Evolutionary conservation across 495 filamentous ascomycete genomes (phyloP).

Genomic region (Penicillium parvum): DNA sequence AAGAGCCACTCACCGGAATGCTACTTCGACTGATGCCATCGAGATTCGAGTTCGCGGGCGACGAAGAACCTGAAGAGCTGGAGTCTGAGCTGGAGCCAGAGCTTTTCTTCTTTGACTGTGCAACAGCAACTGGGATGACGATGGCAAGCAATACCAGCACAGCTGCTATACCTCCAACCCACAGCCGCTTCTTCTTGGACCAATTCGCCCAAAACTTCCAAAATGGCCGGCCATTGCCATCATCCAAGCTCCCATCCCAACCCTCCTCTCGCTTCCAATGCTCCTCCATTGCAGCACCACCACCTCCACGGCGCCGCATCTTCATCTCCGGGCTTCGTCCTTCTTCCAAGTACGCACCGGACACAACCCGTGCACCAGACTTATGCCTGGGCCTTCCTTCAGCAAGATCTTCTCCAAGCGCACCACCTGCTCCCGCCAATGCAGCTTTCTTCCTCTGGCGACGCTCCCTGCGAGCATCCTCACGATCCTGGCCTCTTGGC

Average conservation of each 20-base stretch:
- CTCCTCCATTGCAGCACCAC: conserved; percentile 28
- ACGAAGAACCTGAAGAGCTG: conserved; percentile 23
- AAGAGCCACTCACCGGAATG: conserved; percentile 50
- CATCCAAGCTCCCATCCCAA: conserved; percentile 31
- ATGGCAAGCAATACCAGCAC: conserved; percentile 63
- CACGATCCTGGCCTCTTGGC: conserved; percentile 25
- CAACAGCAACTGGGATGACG: conserved; percentile 68
- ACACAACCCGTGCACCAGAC: conserved; percentile 57
- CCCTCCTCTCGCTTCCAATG: conserved; percentile 28
- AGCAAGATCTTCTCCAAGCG: conserved; percentile 20
- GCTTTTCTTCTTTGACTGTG: conserved; percentile 62
- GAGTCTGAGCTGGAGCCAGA: conserved; percentile 19
- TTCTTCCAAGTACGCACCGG: conserved; percentile 66
- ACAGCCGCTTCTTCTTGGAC: conserved; percentile 35
- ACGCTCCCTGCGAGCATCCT: conserved; percentile 36
- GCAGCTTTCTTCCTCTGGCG: conserved; percentile 27
- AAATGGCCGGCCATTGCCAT: conserved; percentile 16
- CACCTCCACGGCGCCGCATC: conserved; percentile 37
- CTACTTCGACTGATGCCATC: conserved; percentile 52
- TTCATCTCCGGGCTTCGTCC: conserved; percentile 42
- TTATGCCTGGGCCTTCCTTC: conserved; percentile 34
- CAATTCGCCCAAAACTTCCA: conserved; percentile 33
- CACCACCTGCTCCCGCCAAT: conserved; percentile 23
- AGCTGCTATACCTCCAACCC: conserved; percentile 32
- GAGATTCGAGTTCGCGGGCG: conserved; percentile 53